Evolutionary conservation across 768 basidiomycete genomes (phyloP).

Genomic region (Rhizopogon roseolus): DNA sequence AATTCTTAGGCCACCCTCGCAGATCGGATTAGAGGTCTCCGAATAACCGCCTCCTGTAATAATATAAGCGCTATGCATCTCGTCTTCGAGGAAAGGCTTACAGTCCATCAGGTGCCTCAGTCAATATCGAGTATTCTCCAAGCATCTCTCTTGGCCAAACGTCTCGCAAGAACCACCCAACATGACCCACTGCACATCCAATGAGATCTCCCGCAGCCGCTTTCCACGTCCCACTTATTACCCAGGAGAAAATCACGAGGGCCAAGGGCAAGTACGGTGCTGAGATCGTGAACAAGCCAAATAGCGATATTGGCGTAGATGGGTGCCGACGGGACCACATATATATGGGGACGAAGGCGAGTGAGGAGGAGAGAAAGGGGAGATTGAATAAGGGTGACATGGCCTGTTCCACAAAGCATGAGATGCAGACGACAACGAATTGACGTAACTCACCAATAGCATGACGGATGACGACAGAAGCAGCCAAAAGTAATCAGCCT

Average conservation of each 20-base stretch:
- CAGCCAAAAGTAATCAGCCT: constrained; percentile 95
- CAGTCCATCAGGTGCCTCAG: constrained; percentile 66
- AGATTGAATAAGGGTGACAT: constrained; percentile 87
- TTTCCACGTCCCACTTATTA: constrained; percentile 77
- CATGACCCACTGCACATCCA: constrained; percentile 83
- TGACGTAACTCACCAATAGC: constrained; percentile 62
- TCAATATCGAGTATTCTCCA: constrained; percentile 67
- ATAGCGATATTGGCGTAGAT: constrained; percentile 91
- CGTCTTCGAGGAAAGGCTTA: constrained; percentile 35
- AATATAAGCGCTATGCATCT: constrained; percentile 2
- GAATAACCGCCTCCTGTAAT: constrained; percentile 57
- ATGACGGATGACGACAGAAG: constrained; percentile 78
- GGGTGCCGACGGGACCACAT: constrained; percentile 96
- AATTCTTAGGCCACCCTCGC: neutral
- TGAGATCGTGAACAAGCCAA: constrained; percentile 90
- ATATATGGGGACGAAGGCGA: constrained; percentile 95
- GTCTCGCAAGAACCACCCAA: constrained; percentile 81
- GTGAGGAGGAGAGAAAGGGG: constrained; percentile 88
- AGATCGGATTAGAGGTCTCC: constrained; percentile 39
- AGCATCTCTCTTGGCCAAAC: constrained; percentile 88
- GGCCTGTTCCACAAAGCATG: constrained; percentile 34
- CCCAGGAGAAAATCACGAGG: constrained; percentile 83
- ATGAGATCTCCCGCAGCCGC: constrained; percentile 79
- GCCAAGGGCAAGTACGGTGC: constrained; percentile 94
- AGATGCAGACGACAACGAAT: neutral